A percentile compares a stretch with the other conserved stretches of the same genome.
phyloP scores from a whole-genome alignment of 495 filamentous ascomycete species.

The Talaromyces adpressus region DNA sequence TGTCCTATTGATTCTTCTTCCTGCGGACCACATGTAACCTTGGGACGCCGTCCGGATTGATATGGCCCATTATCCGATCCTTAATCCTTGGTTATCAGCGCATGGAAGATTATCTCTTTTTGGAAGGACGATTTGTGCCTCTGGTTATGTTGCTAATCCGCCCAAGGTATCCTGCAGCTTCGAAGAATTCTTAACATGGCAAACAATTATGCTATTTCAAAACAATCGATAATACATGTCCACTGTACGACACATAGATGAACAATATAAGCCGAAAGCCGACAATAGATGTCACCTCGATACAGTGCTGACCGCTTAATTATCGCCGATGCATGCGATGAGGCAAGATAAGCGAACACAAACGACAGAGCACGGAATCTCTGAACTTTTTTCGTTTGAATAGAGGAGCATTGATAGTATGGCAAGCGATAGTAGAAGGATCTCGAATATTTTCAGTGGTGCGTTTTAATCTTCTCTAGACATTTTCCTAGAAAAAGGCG shows the following conservation, averaged over 20 bases:
- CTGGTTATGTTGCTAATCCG: background rate
- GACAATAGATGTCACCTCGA: background rate
- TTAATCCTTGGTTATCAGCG: background rate
- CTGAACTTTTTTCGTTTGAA: background rate
- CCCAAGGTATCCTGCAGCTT: background rate
- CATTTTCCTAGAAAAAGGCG: no score
- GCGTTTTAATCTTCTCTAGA: no score
- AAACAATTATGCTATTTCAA: background rate
- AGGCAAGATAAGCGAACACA: background rate
- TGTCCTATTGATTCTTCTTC: background rate
- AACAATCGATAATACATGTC: background rate
- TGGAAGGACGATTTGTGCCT: background rate
- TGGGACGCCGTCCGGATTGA: background rate
- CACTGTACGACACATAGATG: background rate
- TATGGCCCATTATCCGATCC: background rate
- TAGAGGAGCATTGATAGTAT: background rate
- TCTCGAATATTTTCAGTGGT: background rate
- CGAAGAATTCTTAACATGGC: background rate
- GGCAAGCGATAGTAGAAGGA: background rate
- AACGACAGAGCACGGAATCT: background rate
- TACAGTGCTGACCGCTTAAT: background rate
- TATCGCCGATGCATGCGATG: background rate
- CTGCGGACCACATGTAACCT: background rate
- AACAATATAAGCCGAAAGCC: background rate
- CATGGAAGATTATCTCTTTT: background rate